Percentiles rank a stretch among this genome's conserved stretches.
Evolutionary conservation across 192 early-diverging fungal species (phyloP).

Genomic region (Backusella tuberculispora): DNA sequence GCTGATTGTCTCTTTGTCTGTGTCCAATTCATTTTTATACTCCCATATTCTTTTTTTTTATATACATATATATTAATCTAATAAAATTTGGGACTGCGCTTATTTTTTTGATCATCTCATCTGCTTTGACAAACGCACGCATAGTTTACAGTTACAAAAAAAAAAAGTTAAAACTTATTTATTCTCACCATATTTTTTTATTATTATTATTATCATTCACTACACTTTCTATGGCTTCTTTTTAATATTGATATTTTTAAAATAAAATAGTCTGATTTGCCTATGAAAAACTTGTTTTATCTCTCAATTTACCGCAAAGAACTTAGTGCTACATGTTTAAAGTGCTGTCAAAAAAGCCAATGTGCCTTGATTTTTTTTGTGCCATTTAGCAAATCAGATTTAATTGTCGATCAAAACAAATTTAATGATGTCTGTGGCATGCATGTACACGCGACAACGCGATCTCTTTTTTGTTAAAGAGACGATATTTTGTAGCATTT

Average conservation of each 20-base stretch:
- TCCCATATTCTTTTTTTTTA: too few relatives aligned
- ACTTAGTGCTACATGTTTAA: neutral
- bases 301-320: neutral
- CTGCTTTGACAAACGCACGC: too few relatives aligned
- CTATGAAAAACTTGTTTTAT: neutral
- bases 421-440: conserved; percentile 3
- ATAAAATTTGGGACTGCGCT: too few relatives aligned
- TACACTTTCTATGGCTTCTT: neutral
- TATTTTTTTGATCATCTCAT: too few relatives aligned
- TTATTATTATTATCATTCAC: neutral
- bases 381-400: conserved; percentile 9
- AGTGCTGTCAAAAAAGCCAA: conserved; percentile 11
- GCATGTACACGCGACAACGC: conserved; percentile 1
- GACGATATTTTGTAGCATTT: neutral
- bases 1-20: too few relatives aligned
- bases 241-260: neutral
- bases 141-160: too few relatives aligned
- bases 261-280: neutral
- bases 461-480: neutral
- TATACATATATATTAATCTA: too few relatives aligned
- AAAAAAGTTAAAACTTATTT: too few relatives aligned
- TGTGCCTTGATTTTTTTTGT: conserved; percentile 8
- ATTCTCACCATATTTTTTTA: neutral
- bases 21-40: too few relatives aligned
- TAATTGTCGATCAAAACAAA: conserved; percentile 4